Evolutionary conservation across 2,329 filamentous ascomycete genomes (phyloP).

Genomic region (Aspergillus sp.): DNA sequence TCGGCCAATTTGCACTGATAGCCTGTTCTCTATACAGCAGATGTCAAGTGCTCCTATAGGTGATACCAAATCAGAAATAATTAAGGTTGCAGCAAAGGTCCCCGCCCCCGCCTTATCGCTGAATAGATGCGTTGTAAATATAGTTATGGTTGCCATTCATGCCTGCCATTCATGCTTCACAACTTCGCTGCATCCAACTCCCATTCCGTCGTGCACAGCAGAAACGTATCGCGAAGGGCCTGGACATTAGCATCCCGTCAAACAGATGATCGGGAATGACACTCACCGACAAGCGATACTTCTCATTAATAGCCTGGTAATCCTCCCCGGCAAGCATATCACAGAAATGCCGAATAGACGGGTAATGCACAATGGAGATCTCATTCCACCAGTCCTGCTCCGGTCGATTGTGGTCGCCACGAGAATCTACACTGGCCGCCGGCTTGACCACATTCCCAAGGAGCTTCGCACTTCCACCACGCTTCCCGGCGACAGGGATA

Average conservation of each 20-base stretch:
- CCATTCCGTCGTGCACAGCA: conserved; percentile 48
- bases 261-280: not conserved
- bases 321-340: conserved; percentile 52
- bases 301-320: conserved; percentile 52
- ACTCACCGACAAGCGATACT: conserved; percentile 40
- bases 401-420: conserved; percentile 12
- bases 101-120: conserved; percentile 25
- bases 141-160: not conserved
- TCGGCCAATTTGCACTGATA: too few species aligned
- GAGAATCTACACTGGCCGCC: conserved; percentile 14
- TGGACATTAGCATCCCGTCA: conserved; percentile 8
- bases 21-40: too few species aligned
- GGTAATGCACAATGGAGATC: conserved; percentile 57
- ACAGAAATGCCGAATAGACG: conserved; percentile 53
- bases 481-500: conserved; percentile 40
- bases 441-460: conserved; percentile 48
- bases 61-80: too few species aligned
- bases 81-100: conserved; percentile 28
- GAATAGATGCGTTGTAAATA: not conserved
- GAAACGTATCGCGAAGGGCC: conserved; percentile 45
- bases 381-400: conserved; percentile 49
- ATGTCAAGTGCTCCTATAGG: too few species aligned
- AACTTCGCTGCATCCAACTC: conserved; percentile 21
- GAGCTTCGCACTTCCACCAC: conserved; percentile 54
- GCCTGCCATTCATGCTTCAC: not conserved